A percentile compares a stretch with the other conserved stretches of the same genome.
phyloP scores from a whole-genome alignment of 2,329 filamentous ascomycete genomes.

The Cercospora zeina region DNA sequence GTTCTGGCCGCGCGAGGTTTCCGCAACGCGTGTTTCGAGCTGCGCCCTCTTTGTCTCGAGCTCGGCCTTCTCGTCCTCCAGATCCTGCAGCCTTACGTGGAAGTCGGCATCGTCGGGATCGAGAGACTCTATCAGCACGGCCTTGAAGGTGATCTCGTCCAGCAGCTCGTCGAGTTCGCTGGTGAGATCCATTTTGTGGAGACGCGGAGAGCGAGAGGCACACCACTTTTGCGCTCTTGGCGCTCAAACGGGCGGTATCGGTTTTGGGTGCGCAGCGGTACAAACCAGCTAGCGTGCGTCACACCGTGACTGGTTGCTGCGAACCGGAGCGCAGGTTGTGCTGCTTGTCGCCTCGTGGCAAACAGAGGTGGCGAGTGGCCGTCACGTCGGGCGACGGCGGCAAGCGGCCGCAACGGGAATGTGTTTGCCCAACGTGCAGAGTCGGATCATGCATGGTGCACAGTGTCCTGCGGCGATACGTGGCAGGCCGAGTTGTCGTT shows the following conservation, averaged over 20 bases:
- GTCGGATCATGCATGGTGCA: neutral
- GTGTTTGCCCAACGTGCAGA: neutral
- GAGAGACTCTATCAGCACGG: slow-evolving; percentile 38
- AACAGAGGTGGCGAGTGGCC: neutral
- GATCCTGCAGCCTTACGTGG: slow-evolving; percentile 27
- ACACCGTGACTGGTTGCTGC: slow-evolving; percentile 6
- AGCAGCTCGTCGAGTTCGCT: slow-evolving; percentile 31
- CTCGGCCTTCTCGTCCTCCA: slow-evolving; percentile 26
- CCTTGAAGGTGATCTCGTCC: slow-evolving; percentile 41
- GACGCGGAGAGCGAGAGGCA: neutral
- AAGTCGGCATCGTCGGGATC: slow-evolving; percentile 38
- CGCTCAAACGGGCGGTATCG: neutral
- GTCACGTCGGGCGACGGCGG: neutral
- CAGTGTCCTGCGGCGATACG: neutral
- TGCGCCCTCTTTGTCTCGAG: slow-evolving; percentile 12
- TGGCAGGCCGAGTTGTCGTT: neutral
- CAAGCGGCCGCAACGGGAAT: neutral
- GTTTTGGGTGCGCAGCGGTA: neutral
- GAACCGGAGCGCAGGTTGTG: neutral
- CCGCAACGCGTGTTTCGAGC: slow-evolving; percentile 10
- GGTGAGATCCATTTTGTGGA: neutral
- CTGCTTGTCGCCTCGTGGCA: slow-evolving; percentile 2
- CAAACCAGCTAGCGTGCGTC: slow-evolving; percentile 5
- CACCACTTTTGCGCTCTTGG: neutral
- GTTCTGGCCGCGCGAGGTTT: slow-evolving; percentile 14